phyloP scores from a whole-genome alignment of 345 rosid species.

The Brassica incana region DNA sequence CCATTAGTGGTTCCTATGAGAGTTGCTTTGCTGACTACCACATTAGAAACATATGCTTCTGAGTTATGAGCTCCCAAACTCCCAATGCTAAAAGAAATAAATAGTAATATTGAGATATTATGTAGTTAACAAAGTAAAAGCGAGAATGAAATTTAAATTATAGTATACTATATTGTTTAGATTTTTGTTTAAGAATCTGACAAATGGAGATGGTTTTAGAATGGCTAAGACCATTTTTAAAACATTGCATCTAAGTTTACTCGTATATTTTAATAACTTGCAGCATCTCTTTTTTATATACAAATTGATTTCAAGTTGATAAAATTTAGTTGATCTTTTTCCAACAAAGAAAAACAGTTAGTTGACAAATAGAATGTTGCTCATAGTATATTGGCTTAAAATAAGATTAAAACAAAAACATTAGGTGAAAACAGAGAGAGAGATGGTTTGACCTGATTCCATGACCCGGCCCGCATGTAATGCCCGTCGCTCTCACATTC shows the following conservation, averaged over 20 bases:
- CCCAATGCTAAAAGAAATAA: conserved; percentile 57
- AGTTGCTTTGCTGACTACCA: conserved; percentile 58
- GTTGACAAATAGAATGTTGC: background rate
- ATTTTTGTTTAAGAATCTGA: background rate
- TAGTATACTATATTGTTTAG: background rate
- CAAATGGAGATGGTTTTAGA: background rate
- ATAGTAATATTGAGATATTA: background rate
- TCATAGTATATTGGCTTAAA: conserved; percentile 21
- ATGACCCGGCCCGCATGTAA: conserved; percentile 94
- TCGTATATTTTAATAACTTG: background rate
- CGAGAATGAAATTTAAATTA: background rate
- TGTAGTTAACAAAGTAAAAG: background rate
- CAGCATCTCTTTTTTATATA: background rate
- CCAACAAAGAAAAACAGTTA: conserved; percentile 19
- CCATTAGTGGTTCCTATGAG: conserved; percentile 77
- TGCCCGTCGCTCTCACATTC: conserved; percentile 70
- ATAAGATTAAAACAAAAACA: background rate
- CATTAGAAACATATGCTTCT: conserved; percentile 72
- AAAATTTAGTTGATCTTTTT: conserved; percentile 24
- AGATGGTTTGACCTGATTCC: conserved; percentile 73
- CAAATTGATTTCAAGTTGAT: conserved; percentile 12
- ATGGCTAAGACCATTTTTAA: background rate
- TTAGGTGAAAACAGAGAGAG: conserved; percentile 37
- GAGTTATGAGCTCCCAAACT: conserved; percentile 72
- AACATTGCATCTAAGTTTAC: background rate